Evolutionary conservation across 805 yeast species (phyloP).

Genomic region (Wickerhamiella hasegawae): DNA sequence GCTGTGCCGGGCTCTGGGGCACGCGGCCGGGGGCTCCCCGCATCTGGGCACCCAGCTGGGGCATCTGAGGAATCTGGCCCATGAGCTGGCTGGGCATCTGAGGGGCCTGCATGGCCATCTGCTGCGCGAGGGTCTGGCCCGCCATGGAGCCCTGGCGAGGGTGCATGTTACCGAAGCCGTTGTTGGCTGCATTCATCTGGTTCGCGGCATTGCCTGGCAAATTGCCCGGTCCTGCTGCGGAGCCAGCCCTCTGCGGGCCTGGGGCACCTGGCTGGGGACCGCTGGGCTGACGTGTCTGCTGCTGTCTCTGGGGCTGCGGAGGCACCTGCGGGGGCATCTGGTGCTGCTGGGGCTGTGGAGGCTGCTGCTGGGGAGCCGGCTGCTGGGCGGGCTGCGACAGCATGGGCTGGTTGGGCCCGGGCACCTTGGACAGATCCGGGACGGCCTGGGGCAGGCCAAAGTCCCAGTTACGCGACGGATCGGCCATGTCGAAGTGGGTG

Average conservation of each 20-base stretch:
- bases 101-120: too few relatives aligned
- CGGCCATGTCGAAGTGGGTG: not conserved
- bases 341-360: not conserved
- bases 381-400: not conserved
- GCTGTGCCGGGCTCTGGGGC: not conserved
- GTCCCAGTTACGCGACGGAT: not conserved
- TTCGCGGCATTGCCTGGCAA: too few relatives aligned
- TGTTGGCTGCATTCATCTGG: too few relatives aligned
- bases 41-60: not conserved
- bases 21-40: not conserved
- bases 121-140: too few relatives aligned
- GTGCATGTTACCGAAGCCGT: too few relatives aligned
- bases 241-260: too few relatives aligned
- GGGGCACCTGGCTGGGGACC: not conserved
- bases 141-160: not conserved
- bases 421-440: not conserved
- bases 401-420: not conserved
- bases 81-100: too few relatives aligned
- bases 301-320: not conserved
- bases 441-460: not conserved
- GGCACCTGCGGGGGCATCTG: not conserved
- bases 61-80: not conserved
- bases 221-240: too few relatives aligned
- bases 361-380: slow-evolving; percentile 1
- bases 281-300: not conserved